These are phyloP conservation scores for Sporothrix humicola DNA, from an alignment of 2,329 filamentous ascomycete genomes.

Conservation along the genomic window DNA sequence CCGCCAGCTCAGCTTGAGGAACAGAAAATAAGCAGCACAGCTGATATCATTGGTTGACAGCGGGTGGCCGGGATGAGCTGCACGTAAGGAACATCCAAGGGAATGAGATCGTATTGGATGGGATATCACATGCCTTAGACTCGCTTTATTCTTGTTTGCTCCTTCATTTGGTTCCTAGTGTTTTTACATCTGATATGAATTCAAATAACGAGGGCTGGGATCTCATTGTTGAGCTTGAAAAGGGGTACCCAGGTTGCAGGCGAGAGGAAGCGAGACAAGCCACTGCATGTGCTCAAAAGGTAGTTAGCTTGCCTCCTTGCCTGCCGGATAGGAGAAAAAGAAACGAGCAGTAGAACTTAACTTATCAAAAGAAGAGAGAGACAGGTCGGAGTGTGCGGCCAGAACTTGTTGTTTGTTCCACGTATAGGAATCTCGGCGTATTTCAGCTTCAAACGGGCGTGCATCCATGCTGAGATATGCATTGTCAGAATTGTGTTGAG, in stretches of 20 bases:
- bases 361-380: background rate
- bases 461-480: background rate
- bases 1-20: background rate
- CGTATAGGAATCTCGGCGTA: background rate
- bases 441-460: background rate
- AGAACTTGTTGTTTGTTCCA: background rate
- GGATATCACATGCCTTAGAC: background rate
- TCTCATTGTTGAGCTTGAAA: background rate
- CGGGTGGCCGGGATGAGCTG: background rate
- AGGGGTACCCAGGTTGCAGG: background rate
- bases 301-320: background rate
- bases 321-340: background rate
- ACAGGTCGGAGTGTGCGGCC: background rate
- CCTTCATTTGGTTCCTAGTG: background rate
- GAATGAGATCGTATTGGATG: background rate
- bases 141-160: background rate
- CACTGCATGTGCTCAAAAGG: background rate
- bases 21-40: background rate
- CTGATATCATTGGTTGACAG: constrained; percentile 4
- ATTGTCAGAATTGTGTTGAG: background rate
- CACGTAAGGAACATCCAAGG: background rate
- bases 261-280: background rate
- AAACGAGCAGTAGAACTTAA: background rate
- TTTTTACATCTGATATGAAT: background rate
- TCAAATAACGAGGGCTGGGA: background rate